Percentiles rank a stretch among this genome's conserved stretches.
phyloP scores from a whole-genome alignment of 305 asterid species.

The Fraxinus greggii region DNA sequence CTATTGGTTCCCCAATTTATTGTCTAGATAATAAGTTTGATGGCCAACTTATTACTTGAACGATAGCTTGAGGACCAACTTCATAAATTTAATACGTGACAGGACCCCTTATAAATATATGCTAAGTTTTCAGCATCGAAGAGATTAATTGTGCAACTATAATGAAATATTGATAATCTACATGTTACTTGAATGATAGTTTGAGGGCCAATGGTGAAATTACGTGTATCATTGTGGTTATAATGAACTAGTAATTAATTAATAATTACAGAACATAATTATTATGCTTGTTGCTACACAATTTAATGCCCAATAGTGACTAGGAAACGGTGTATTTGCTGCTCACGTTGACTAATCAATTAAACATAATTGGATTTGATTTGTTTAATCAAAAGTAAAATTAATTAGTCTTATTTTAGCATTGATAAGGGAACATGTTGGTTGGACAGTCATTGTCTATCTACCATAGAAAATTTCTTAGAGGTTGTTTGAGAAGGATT shows the following conservation, averaged over 20 bases:
- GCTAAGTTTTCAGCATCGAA: not conserved
- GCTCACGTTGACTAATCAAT: not conserved
- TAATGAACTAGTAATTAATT: not conserved
- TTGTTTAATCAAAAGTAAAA: not conserved
- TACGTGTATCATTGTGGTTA: not conserved
- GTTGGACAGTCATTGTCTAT: slow-evolving; percentile 38
- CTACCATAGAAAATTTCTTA: not conserved
- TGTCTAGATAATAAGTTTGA: not conserved
- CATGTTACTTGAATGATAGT: not conserved
- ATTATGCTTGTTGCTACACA: not conserved
- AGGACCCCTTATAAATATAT: not conserved
- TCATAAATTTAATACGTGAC: not conserved
- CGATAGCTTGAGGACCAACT: not conserved
- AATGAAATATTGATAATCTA: not conserved
- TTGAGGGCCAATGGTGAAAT: not conserved
- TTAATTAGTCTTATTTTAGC: not conserved
- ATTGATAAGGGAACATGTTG: slow-evolving; percentile 22
- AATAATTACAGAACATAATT: not conserved
- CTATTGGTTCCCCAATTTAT: not conserved
- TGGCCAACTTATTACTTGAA: not conserved
- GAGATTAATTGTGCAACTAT: not conserved
- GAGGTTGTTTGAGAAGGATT: too few relatives aligned
- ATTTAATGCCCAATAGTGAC: not conserved
- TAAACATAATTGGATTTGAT: not conserved
- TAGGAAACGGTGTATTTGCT: not conserved